Evolutionary conservation across 805 yeast genomes (phyloP).

Genomic region (Grigorovia yakushimaensis): DNA sequence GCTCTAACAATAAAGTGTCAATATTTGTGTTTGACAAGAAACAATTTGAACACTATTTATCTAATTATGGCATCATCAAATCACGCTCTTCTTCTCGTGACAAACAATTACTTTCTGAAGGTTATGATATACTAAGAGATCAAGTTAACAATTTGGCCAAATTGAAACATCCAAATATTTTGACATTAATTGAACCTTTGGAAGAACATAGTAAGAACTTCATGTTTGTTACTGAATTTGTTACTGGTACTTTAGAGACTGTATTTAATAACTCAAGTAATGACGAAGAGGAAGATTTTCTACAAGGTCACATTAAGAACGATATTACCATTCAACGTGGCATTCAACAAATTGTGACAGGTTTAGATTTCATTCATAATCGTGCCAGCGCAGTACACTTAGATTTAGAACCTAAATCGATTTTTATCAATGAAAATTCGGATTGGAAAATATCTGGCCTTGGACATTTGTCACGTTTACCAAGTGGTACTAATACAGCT

Average conservation of each 20-base stretch:
- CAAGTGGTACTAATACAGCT: slow-evolving; percentile 41
- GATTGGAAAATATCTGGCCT: slow-evolving; percentile 93
- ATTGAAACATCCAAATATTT: slow-evolving; percentile 80
- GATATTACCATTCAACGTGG: slow-evolving; percentile 76
- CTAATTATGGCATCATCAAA: slow-evolving; percentile 40
- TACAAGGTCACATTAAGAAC: slow-evolving; percentile 44
- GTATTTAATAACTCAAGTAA: slow-evolving; percentile 28
- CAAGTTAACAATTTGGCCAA: slow-evolving; percentile 69
- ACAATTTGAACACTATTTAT: slow-evolving; percentile 49
- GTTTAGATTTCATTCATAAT: slow-evolving; percentile 72
- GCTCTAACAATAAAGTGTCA: slow-evolving; percentile 40
- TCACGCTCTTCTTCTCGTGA: slow-evolving; percentile 33
- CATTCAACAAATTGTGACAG: slow-evolving; percentile 64
- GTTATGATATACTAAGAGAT: slow-evolving; percentile 53
- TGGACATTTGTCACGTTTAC: slow-evolving; percentile 36
- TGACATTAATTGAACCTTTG: slow-evolving; percentile 76
- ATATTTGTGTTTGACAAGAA: slow-evolving; percentile 83
- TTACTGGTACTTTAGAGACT: slow-evolving; percentile 45
- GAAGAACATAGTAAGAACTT: slow-evolving; percentile 77
- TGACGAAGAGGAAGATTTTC: slow-evolving; percentile 20
- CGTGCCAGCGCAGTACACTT: slow-evolving; percentile 67
- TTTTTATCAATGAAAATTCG: slow-evolving; percentile 70
- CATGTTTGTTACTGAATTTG: slow-evolving; percentile 76
- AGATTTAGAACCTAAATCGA: slow-evolving; percentile 67
- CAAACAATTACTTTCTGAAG: slow-evolving; percentile 42